phyloP scores from a whole-genome alignment of 139 green algal genomes.

The Mesotaenium endlicherianum region DNA sequence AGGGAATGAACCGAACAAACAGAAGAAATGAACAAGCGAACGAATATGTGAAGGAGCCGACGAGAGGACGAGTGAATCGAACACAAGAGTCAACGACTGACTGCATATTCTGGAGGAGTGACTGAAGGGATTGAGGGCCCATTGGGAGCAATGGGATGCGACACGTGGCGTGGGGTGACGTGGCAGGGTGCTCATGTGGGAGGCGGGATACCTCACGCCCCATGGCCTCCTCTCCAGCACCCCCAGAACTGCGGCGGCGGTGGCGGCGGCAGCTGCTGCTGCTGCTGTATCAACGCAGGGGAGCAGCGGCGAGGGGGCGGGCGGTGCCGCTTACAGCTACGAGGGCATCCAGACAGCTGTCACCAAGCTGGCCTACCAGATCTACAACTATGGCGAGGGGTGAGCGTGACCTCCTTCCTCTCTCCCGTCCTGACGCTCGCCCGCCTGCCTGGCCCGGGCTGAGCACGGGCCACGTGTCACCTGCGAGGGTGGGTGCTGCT shows the following conservation, averaged over 20 bases:
- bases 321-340: background rate
- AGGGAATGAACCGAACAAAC: too few relatives aligned
- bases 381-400: constrained; percentile 28
- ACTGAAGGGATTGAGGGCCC: too few relatives aligned
- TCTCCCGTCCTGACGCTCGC: background rate
- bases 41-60: too few relatives aligned
- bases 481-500: too few relatives aligned
- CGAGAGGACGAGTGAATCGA: too few relatives aligned
- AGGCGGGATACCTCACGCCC: background rate
- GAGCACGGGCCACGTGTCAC: too few relatives aligned
- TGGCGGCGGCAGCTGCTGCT: background rate
- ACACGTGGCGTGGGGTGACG: too few relatives aligned
- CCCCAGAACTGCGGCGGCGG: background rate
- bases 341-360: background rate
- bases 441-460: too few relatives aligned
- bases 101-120: too few relatives aligned
- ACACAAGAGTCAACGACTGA: too few relatives aligned
- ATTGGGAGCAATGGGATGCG: too few relatives aligned
- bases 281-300: background rate
- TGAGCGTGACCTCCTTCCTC: background rate
- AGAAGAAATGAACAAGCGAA: too few relatives aligned
- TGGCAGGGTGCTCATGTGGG: constrained; percentile 30
- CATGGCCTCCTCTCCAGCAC: background rate
- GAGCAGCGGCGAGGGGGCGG: background rate
- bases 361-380: constrained; percentile 11